Evolutionary conservation across 2,329 filamentous ascomycete genomes (phyloP), one percentile per base, ranked within the genome.

Genomic region (Amauroascus verrucosus): DNA sequence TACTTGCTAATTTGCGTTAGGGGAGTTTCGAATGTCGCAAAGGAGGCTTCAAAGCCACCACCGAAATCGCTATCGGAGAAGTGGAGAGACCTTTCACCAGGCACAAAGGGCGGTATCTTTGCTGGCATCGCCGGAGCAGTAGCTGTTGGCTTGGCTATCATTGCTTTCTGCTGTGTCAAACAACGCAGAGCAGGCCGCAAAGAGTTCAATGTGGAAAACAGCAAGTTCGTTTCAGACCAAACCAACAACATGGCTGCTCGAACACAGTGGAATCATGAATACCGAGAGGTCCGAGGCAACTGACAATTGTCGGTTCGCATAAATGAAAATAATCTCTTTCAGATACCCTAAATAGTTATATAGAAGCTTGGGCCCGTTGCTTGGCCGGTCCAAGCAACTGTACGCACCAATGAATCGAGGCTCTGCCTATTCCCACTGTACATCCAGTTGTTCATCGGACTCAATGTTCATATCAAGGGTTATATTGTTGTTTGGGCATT

Each of bases 11-110:
- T 33, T 37, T 9, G 32, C 9, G 80, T 77, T 62, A 81, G 93
- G 51, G 86, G 94, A 61, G 81, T 81, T 59, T 71, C 72, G 6
- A 74, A 78, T 3, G 76, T 86, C 49, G 57, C 57, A 11, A 53
- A 63, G 1, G 62, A 68, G 48, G 57, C 71, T 38, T 65, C 67
- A 62, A 67, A 71, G 46, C 60, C 65, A 13, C 63, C 64, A 20
- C 30, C 59, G 33, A 63, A 71, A 58, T 61, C 67, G 2, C 24
- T 71, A 9, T 48, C 67, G 13, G 63, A 73, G 56, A 72, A 70
- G 57, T 75, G 72, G 72, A 63, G 62, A 22, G 65, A 70, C 18
- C 68, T 80, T 1, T 67, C 73, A 1, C 58, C 64, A 0, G 72
- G 67, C 14, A 74, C 74, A 50, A 76, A 78, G 57, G 72, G 75